Conservation (phyloP, 1,284 basidiomycete species). For the Athelia psychrophila region DNA sequence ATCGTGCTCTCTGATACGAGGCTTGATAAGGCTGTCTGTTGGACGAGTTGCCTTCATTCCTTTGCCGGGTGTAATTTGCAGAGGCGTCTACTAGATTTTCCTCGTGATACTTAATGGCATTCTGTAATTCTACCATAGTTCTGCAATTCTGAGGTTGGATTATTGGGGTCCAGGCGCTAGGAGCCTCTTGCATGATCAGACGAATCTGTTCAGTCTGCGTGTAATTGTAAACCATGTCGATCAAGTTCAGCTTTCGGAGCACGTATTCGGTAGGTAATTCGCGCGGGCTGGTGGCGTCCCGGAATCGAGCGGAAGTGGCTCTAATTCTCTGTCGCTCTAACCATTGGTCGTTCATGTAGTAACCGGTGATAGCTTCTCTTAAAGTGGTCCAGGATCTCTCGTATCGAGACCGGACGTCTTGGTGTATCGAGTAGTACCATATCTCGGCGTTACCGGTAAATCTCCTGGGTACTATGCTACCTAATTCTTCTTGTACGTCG, state of each 20-base stretch:
- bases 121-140: constrained; percentile 7
- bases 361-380: constrained; percentile 16
- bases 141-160: constrained; percentile 8
- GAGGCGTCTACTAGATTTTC: background rate
- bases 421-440: constrained; percentile 24
- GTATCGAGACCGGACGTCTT: constrained; percentile 2
- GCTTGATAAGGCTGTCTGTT: constrained; percentile 5
- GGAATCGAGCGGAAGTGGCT: constrained; percentile 20
- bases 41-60: no score
- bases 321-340: constrained; percentile 20
- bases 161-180: constrained; percentile 15
- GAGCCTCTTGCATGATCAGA: constrained; percentile 24
- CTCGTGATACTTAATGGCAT: constrained; percentile 5
- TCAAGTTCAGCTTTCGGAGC: constrained; percentile 21
- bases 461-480: constrained; percentile 14
- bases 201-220: constrained; percentile 20
- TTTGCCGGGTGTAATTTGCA: no score
- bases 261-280: constrained; percentile 29
- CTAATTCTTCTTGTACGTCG: constrained; percentile 15
- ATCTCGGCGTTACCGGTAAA: constrained; percentile 13
- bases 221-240: constrained; percentile 10
- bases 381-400: constrained; percentile 25
- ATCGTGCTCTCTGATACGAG: no score
- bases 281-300: constrained; percentile 16
- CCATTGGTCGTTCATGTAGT: constrained; percentile 28